Evolutionary conservation across 2,329 filamentous ascomycete species (phyloP).

Genomic region (Colletotrichum magnum): DNA sequence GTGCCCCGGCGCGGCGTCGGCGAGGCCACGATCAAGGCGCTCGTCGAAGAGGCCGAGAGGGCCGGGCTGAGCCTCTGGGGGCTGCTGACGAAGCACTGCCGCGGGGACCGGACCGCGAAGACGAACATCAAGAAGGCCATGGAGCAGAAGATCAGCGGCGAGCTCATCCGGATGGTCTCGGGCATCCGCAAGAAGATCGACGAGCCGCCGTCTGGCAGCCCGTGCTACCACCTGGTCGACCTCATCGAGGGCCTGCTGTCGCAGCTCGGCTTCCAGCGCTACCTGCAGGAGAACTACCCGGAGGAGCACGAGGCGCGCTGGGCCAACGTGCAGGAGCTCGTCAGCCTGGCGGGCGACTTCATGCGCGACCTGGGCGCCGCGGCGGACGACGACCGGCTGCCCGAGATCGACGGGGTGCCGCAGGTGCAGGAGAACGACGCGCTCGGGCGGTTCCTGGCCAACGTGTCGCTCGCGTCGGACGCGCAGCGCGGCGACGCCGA

Average conservation of each 20-base stretch:
- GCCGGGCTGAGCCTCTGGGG: constrained; percentile 81
- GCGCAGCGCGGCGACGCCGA: constrained; percentile 71
- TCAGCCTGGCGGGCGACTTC: constrained; percentile 83
- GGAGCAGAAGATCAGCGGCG: constrained; percentile 67
- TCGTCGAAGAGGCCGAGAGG: constrained; percentile 83
- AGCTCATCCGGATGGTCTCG: constrained; percentile 59
- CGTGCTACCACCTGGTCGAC: constrained; percentile 58
- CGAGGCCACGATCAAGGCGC: constrained; percentile 79
- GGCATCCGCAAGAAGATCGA: constrained; percentile 50
- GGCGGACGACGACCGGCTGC: constrained; percentile 68
- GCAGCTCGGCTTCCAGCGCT: constrained; percentile 80
- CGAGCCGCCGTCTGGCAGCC: constrained; percentile 47
- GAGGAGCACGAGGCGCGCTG: constrained; percentile 85
- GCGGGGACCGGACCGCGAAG: constrained; percentile 61
- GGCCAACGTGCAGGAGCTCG: constrained; percentile 92
- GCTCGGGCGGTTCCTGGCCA: constrained; percentile 87
- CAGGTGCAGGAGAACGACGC: constrained; percentile 75
- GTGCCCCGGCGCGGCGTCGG: constrained; percentile 86
- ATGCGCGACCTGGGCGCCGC: constrained; percentile 55
- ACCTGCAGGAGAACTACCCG: constrained; percentile 78
- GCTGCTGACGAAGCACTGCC: constrained; percentile 72
- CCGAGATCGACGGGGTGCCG: constrained; percentile 79
- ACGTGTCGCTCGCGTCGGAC: constrained; percentile 88
- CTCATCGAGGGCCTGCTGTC: constrained; percentile 69
- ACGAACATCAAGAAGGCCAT: constrained; percentile 65